Percentiles rank a stretch among this genome's conserved stretches.
Evolutionary conservation across 1,284 basidiomycete species (phyloP).

Genomic region (Pyrrhoderma noxium): DNA sequence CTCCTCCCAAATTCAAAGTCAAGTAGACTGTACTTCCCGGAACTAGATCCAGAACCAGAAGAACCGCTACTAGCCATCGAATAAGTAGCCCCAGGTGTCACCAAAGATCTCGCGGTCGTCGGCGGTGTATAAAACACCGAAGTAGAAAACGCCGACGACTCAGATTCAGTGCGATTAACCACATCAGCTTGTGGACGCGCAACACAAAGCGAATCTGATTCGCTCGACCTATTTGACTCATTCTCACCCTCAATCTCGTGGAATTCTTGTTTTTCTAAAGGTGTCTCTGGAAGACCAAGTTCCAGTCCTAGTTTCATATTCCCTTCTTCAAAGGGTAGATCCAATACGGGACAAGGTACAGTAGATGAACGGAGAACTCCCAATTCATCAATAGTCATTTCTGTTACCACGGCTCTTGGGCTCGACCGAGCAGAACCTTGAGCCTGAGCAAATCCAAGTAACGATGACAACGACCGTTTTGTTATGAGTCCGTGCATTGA

Average conservation of each 20-base stretch:
- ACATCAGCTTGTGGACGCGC: background rate
- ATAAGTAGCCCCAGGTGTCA: background rate
- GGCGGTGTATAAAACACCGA: constrained; percentile 17
- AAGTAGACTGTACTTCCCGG: constrained; percentile 14
- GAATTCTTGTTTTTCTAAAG: background rate
- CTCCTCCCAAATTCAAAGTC: constrained; percentile 13
- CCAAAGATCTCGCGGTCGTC: constrained; percentile 10
- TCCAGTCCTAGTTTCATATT: constrained; percentile 8
- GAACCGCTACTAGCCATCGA: constrained; percentile 3
- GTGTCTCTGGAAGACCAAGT: constrained; percentile 1
- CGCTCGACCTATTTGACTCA: background rate
- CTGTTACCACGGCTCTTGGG: background rate
- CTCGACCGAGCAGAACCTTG: background rate
- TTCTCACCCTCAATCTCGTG: no score
- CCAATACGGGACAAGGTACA: constrained; percentile 13
- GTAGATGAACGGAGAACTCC: background rate
- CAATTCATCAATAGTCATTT: constrained; percentile 1
- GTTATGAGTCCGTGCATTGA: constrained; percentile 13
- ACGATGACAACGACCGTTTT: constrained; percentile 17
- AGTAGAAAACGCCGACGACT: constrained; percentile 11
- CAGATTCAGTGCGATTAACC: constrained; percentile 10
- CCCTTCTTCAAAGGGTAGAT: constrained; percentile 10
- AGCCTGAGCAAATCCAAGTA: constrained; percentile 10
- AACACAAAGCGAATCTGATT: background rate
- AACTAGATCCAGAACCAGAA: background rate